Base-by-base conservation (phyloP, 768 basidiomycete genomes). In the Hericium rajendrae region DNA sequence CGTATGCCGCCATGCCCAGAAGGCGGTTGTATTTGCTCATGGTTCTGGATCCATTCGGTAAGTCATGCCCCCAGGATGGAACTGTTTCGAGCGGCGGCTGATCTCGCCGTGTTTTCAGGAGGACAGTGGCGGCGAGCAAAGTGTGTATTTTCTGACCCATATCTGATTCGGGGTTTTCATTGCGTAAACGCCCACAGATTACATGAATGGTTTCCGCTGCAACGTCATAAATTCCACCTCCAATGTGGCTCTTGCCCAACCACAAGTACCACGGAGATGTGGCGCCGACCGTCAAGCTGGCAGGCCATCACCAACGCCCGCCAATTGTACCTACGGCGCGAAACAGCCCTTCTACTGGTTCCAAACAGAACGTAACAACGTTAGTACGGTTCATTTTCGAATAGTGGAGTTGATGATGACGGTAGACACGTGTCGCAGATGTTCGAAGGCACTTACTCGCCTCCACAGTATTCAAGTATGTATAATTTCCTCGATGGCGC, bases 191-290 rank as follows among this genome's bases (percentile, higher is more conserved):
- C 32, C 26, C 48, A 6, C 58, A 83, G 82, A 81, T 64, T 88
- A 86, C 68, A 87, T 87, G 85, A 88, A 82, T 54, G 84, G 82
- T 4, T 88, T 87, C 76, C 77, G 78, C 58, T 88, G 87, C 70
- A 78, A 79, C 56, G 66, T 87, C 52, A 81, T 80, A 0, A 71
- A 72, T 37, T 73, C 81, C 2, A 79, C 76, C 0, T 82, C 82
- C 2, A 74, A 62, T 28, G 76, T 78, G 2, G 66, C 77, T 1
- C 71, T 86, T 12, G 83, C 84, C 0, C 72, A 75, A 16, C 69
- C 85, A 38, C 73, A 83, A 59, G 68, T 86, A 15, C 71, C 86
- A n/a, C 76, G 82, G 18, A 78, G 85, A 37, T 89, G 87, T 58
- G 85, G 83, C 0, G 74, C 76, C 6, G 85, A 90, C 58, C 74